Percentiles rank a stretch among this genome's conserved stretches.
These are phyloP conservation scores for Cyclotella kingstonii DNA, from an alignment of 108 stramenopile genomes.

Conservation along the genomic window DNA sequence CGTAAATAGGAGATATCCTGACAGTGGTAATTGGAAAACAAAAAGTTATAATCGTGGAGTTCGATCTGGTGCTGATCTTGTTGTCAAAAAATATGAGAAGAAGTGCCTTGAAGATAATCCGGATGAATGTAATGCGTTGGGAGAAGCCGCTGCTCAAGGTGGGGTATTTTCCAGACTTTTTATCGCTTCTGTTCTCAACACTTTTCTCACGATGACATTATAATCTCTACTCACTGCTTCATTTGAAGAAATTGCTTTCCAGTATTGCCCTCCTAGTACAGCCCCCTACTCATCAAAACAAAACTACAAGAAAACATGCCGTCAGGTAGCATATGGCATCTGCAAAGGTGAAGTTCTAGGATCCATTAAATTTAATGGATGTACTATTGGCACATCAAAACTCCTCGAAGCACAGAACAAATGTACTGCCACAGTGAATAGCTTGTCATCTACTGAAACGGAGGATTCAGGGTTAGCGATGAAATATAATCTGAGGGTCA, in stretches of 20 bases:
- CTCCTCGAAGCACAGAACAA: background rate
- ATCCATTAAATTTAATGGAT: background rate
- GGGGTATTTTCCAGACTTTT: background rate
- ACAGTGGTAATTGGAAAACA: background rate
- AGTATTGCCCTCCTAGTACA: background rate
- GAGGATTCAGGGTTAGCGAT: too few species aligned
- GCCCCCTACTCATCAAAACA: too few species aligned
- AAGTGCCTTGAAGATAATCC: background rate
- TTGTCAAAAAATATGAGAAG: conserved; percentile 1
- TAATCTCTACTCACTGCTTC: too few species aligned
- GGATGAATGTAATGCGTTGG: conserved; percentile 6
- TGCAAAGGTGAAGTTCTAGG: conserved; percentile 4
- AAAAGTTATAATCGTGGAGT: background rate
- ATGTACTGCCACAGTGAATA: conserved; percentile 1
- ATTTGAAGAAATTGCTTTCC: background rate
- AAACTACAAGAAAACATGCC: conserved; percentile 14
- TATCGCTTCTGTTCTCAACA: too few species aligned
- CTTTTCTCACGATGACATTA: background rate
- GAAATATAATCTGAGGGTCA: too few species aligned
- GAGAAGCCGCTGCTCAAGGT: conserved; percentile 1
- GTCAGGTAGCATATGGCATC: background rate
- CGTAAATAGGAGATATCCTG: background rate
- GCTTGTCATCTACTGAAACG: too few species aligned
- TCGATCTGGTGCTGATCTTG: background rate
- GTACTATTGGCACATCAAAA: background rate